Evolutionary conservation across 2,329 filamentous ascomycete genomes (phyloP).

Genomic region (Aspergillus brasiliensis): DNA sequence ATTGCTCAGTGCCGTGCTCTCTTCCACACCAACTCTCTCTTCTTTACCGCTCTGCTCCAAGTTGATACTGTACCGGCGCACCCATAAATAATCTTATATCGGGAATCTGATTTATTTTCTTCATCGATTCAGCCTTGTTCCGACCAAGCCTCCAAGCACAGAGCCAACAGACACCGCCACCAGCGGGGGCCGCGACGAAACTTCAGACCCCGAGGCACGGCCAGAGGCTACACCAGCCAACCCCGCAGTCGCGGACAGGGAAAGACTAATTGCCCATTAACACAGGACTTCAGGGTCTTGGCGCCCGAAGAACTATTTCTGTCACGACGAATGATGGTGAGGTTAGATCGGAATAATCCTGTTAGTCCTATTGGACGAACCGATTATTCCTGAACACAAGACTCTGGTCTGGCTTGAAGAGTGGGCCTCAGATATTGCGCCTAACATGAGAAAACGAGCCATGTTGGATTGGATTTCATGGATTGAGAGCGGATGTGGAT

Average conservation of each 20-base stretch:
- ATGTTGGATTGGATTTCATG: too few relatives aligned
- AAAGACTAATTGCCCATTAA: not conserved
- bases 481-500: not conserved
- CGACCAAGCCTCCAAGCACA: constrained; percentile 9
- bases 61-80: too few relatives aligned
- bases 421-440: too few relatives aligned
- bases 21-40: not conserved
- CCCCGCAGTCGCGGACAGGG: constrained; percentile 7
- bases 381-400: too few relatives aligned
- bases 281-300: not conserved
- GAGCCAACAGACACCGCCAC: constrained; percentile 10
- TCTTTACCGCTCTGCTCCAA: not conserved
- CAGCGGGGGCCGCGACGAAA: constrained; percentile 7
- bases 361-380: too few relatives aligned
- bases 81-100: too few relatives aligned
- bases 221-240: constrained; percentile 10
- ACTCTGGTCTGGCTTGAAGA: too few relatives aligned
- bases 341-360: not conserved
- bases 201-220: constrained; percentile 8
- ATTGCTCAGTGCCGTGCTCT: too few relatives aligned
- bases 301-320: not conserved
- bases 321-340: not conserved
- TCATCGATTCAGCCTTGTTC: constrained; percentile 1
- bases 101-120: too few relatives aligned
- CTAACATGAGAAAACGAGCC: too few relatives aligned